Evolutionary conservation across 2,329 filamentous ascomycete species (phyloP), one percentile per base, ranked within the genome.

Genomic region (Zymoseptoria brevis): DNA sequence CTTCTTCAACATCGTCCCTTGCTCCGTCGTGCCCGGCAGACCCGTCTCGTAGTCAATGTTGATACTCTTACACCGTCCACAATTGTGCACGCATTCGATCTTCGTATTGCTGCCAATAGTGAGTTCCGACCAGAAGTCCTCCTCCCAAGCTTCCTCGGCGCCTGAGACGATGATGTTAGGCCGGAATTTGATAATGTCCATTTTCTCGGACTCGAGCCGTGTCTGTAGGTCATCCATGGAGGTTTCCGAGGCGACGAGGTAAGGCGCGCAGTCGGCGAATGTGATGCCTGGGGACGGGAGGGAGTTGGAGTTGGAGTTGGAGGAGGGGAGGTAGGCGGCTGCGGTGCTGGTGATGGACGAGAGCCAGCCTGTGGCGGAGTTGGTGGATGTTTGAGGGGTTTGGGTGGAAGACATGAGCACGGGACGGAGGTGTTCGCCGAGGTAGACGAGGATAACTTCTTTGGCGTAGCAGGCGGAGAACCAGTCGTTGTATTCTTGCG

Each of bases 241-340:
- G 1, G 83, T 81, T 61, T 85, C 80, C 0, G 86, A 89, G 4
- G 87, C 80, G 22, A 96, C 73, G 13, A 96, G 81, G 71, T 88
- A 88, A 0, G 89, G 87, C 1, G 89, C 88, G 63, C 83, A 83
- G 73, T 94, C 89, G 48, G 85, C 83, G 73, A 93, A 94, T 1
- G 82, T 83, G 50, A 93, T 79, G 21, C 68, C 56, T n/a, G 68
- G 61, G 24, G 69, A 55, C 56, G 41, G 62, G 48, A 19, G 57
- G 51, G n/a, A 21, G 24, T 48, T 35, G 57, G 26, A 16, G 57
- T 59, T 56, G 35, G 57, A 21, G 56, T 56, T 56, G 6, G n/a
- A n/a, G n/a, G n/a, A n/a, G n/a, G 59, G 50, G 61, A 64, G 59
- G 64, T 55, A 50, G 62, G 65, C 60, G 64, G 60, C 63, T 9